Conservation (phyloP, 805 yeast genomes). For the Brettanomyces bruxellensis region DNA sequence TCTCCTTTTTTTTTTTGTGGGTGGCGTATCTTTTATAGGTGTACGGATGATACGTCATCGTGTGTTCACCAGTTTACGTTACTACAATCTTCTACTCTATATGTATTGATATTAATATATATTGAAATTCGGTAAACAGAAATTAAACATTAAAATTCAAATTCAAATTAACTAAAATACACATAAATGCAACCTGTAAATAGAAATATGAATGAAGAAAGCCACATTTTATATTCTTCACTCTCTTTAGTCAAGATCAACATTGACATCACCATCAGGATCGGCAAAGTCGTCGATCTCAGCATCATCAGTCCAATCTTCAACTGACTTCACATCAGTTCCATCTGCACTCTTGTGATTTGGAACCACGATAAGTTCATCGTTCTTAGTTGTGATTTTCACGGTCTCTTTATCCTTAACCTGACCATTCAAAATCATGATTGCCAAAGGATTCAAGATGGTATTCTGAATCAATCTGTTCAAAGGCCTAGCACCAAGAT, state of each 20-base stretch:
- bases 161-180: too few relatives aligned
- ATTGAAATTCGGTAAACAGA: not conserved
- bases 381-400: constrained; percentile 44
- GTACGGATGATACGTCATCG: too few relatives aligned
- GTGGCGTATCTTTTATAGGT: too few relatives aligned
- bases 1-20: not conserved
- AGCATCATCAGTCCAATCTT: constrained; percentile 54
- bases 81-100: too few relatives aligned
- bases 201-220: too few relatives aligned
- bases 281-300: constrained; percentile 41
- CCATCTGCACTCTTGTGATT: constrained; percentile 63
- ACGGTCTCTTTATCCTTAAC: constrained; percentile 83
- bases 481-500: constrained; percentile 95
- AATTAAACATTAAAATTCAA: not conserved
- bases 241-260: constrained; percentile 15
- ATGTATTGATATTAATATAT: not conserved
- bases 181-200: too few relatives aligned
- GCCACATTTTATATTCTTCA: too few relatives aligned
- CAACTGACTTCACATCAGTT: constrained; percentile 47
- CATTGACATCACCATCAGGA: constrained; percentile 12
- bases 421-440: constrained; percentile 81
- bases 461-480: constrained; percentile 86
- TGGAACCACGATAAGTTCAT: constrained; percentile 73
- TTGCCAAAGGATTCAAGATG: constrained; percentile 79
- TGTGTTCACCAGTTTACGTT: too few relatives aligned